Evolutionary conservation across 768 basidiomycete species (phyloP), one percentile per base, ranked within the genome.

Genomic region (Trichaptum fuscoviolaceum): DNA sequence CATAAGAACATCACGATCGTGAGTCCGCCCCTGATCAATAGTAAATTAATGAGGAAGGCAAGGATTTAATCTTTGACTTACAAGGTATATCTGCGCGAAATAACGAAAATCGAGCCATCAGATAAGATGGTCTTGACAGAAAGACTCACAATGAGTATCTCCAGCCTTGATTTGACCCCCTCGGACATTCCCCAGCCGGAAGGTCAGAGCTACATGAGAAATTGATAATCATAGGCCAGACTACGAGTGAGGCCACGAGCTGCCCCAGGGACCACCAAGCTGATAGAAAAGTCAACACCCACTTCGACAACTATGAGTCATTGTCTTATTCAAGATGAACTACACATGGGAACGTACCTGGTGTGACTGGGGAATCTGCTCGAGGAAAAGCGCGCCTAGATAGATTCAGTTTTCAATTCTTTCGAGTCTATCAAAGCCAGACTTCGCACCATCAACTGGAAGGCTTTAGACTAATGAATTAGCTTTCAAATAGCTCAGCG

Each of bases 141-240:
- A 74, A 65, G 36, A 75, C 77, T 70, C 73, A 84, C 79, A 83
- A 74, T 24, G 80, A 79, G 71, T 86, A 87, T 73, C 86, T 77
- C 86, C 86, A 88, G 12, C 87, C 87, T 81, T 83, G 85, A 68
- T 87, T 88, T 68, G 80, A 74, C 0, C 74, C 76, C 66, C 79
- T 80, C 1, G 77, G 71, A 69, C 87, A 88, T 69, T 83, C 74
- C 52, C 80, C 76, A 35, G 69, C 71, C 20, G 77, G 71, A 1
- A 69, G 64, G 1, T 71, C 67, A 5, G 73, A 67, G 30, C 74
- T 69, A 70, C 86, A 87, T 4, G 85, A 84, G 70, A 82, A 87
- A 67, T 82, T 83, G 26, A 80, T 80, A 35, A 87, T 84, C 69
- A 87, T 83, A 0, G 77, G 83, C 81, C 84, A 87, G 7, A 84